These are phyloP conservation scores for Heliosperma pusillum DNA, from an alignment of 148 eudicot genomes.

Conservation along the genomic window DNA sequence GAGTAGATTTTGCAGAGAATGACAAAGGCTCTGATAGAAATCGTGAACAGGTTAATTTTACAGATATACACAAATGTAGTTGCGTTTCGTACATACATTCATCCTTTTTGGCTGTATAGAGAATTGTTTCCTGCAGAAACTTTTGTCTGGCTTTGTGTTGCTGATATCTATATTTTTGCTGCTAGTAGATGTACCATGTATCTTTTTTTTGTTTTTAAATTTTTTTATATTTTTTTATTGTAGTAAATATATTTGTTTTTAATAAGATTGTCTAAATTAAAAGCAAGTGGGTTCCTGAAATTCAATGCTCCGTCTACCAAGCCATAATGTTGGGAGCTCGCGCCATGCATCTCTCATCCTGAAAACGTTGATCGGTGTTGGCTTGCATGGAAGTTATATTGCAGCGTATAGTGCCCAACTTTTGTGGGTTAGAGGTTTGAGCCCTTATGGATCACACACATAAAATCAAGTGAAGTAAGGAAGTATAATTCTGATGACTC, in stretches of 20 bases:
- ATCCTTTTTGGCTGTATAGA: neutral
- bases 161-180: neutral
- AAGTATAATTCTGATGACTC: neutral
- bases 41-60: conserved; percentile 66
- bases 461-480: neutral
- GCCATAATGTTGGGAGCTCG: neutral
- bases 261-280: neutral
- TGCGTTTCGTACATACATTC: neutral
- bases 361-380: neutral
- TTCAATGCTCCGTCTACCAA: neutral
- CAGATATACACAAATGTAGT: neutral
- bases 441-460: neutral
- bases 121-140: neutral
- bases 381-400: neutral
- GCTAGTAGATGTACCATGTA: neutral
- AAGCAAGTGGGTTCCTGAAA: neutral
- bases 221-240: neutral
- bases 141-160: neutral
- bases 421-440: neutral
- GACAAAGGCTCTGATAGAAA: conserved; percentile 83
- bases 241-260: neutral
- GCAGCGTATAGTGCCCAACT: neutral
- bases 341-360: neutral
- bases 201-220: too few species aligned
- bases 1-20: conserved; percentile 99